phyloP scores from a whole-genome alignment of 1,284 basidiomycete genomes.

The Vanrija pseudolonga region DNA sequence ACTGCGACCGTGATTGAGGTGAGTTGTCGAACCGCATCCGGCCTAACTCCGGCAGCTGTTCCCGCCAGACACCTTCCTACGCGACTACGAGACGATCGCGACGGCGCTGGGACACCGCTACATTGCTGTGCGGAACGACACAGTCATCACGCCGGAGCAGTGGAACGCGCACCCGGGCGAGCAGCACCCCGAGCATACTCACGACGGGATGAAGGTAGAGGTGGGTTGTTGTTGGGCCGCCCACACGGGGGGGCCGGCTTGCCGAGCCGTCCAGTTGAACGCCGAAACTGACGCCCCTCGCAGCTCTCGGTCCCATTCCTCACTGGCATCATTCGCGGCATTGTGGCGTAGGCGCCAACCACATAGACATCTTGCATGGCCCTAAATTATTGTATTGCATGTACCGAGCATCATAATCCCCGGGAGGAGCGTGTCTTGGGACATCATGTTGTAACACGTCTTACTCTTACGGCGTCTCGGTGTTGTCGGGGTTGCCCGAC shows the following conservation, averaged over 20 bases:
- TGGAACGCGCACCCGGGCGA: conserved; percentile 22
- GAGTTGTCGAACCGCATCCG: not conserved
- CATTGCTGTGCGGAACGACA: conserved; percentile 19
- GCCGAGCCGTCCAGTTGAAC: no score
- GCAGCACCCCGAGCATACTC: conserved; percentile 8
- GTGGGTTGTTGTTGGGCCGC: not conserved
- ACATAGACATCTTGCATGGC: no score
- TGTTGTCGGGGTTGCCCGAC: no score
- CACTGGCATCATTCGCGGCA: not conserved
- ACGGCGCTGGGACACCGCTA: conserved; percentile 20
- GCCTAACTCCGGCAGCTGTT: not conserved
- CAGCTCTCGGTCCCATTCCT: not conserved
- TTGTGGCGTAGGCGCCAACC: no score
- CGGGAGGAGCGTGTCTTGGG: not conserved
- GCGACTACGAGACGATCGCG: not conserved
- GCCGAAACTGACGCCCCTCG: not conserved
- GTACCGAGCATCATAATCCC: not conserved
- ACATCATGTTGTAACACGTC: no score
- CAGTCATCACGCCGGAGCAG: conserved; percentile 11
- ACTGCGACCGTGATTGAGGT: conserved; percentile 26
- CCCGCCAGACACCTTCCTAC: not conserved
- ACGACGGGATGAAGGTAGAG: conserved; percentile 16
- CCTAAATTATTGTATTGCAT: not conserved
- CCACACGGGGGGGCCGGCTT: no score
- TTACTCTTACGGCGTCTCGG: no score